Conservation (phyloP, 257 asterid genomes). For the Marsdenia floribunda region DNA sequence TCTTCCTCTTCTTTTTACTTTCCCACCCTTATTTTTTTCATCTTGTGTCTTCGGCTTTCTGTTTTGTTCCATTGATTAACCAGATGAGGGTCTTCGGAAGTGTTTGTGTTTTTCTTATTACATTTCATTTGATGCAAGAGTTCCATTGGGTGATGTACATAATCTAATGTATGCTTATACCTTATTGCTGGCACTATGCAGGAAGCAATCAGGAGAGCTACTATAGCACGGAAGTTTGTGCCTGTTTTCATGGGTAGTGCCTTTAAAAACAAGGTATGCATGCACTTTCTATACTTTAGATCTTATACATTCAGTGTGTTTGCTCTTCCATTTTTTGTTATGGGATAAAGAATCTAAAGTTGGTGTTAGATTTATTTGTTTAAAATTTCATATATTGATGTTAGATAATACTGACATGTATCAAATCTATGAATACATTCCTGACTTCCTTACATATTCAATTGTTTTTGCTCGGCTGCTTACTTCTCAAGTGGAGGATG, state of each 20-base stretch:
- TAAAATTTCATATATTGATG: neutral
- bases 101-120: neutral
- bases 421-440: neutral
- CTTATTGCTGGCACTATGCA: constrained; percentile 23
- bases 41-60: neutral
- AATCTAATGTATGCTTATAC: neutral
- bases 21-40: neutral
- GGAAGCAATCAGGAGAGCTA: constrained; percentile 96
- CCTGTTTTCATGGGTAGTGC: constrained; percentile 99
- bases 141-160: neutral
- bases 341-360: neutral
- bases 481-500: neutral
- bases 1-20: neutral
- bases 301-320: neutral
- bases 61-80: neutral
- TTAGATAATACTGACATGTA: neutral
- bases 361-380: neutral
- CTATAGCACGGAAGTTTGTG: constrained; percentile 76
- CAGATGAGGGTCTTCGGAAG: neutral
- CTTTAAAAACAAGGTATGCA: constrained; percentile 91
- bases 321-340: neutral
- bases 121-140: neutral
- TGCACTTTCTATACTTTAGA: neutral
- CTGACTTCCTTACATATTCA: neutral
- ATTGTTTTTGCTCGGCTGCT: neutral